Evolutionary conservation across 805 yeast species (phyloP).

Genomic region (Huiozyma sinensis): DNA sequence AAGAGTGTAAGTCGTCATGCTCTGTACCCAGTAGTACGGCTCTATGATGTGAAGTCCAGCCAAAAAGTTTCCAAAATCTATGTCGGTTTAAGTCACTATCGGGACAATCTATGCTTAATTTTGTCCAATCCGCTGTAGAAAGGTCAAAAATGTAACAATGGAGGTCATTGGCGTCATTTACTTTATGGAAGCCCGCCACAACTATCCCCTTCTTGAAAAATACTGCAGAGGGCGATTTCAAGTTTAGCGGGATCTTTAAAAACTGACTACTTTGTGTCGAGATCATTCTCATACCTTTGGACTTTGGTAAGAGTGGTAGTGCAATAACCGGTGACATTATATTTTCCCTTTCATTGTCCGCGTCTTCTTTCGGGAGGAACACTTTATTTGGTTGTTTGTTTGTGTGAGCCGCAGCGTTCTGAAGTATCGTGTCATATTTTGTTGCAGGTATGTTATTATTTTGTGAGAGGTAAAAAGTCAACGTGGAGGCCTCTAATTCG

Average conservation of each 20-base stretch:
- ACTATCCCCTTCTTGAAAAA: conserved; percentile 57
- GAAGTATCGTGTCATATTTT: background rate
- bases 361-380: background rate
- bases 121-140: conserved; percentile 44
- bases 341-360: background rate
- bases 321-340: conserved; percentile 24
- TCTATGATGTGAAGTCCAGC: conserved; percentile 73
- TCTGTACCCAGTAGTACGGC: conserved; percentile 47
- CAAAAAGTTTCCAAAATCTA: conserved; percentile 55
- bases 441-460: background rate
- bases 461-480: conserved; percentile 12
- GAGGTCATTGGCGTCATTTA: conserved; percentile 22
- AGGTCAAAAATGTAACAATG: conserved; percentile 26
- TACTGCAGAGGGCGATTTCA: conserved; percentile 50
- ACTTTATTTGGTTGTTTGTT: conserved; percentile 2
- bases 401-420: conserved; percentile 4
- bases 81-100: conserved; percentile 47
- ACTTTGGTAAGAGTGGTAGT: conserved; percentile 25
- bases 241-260: conserved; percentile 25
- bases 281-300: conserved; percentile 25
- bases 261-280: conserved; percentile 11
- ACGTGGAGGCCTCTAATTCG: conserved; percentile 18
- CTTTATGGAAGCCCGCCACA: conserved; percentile 47
- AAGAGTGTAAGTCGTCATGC: conserved; percentile 16
- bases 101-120: conserved; percentile 43